Percentiles rank a stretch among this genome's conserved stretches.
Evolutionary conservation across 1,139 yeast species (phyloP).

Genomic region (Saccharomyces uvarum): DNA sequence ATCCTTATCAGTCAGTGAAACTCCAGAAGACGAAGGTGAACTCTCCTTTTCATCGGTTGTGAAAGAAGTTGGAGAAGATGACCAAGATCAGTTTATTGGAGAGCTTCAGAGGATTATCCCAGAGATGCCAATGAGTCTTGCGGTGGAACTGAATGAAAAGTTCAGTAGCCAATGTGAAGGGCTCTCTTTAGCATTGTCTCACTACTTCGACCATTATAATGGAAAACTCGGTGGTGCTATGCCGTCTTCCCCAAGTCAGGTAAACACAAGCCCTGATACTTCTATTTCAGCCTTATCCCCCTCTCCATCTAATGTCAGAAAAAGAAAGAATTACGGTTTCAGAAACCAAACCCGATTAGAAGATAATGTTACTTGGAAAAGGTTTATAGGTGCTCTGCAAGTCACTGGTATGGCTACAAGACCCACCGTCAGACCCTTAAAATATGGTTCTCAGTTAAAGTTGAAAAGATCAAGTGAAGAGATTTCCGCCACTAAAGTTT

Average conservation of each 20-base stretch:
- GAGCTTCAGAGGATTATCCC: constrained; percentile 14
- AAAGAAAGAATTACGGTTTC: neutral
- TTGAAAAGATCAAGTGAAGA: constrained; percentile 3
- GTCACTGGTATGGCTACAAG: constrained; percentile 81
- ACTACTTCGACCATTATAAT: constrained; percentile 11
- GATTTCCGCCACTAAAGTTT: constrained; percentile 1
- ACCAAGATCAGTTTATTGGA: constrained; percentile 5
- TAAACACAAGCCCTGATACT: neutral
- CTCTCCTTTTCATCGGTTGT: neutral
- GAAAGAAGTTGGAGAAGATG: neutral
- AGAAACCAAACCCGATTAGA: constrained; percentile 9
- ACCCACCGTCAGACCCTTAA: constrained; percentile 50
- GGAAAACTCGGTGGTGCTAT: neutral
- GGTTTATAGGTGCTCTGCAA: constrained; percentile 62
- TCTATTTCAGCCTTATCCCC: neutral
- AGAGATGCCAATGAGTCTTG: constrained; percentile 8
- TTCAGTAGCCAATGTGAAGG: constrained; percentile 11
- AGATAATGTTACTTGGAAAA: constrained; percentile 27
- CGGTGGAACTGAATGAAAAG: constrained; percentile 6
- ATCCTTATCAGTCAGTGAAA: neutral
- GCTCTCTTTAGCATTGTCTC: constrained; percentile 14
- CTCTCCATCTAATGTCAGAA: neutral
- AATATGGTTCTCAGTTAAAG: constrained; percentile 42
- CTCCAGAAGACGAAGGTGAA: neutral
- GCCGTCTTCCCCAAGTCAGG: neutral